A percentile compares a stretch with the other conserved stretches of the same genome.
Evolutionary conservation across 306 rosid genomes (phyloP).

Genomic region (Prunus persica): Prunus_persica_NCBIv2 NC_034009.1:27569001-27569500

Average conservation of each 20-base stretch:
- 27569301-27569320: background rate
- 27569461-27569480: no score
- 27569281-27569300: background rate
- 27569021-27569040: slow-evolving; percentile 5
- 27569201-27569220: background rate
- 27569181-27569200: background rate
- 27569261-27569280: background rate
- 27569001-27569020: slow-evolving; percentile 21
- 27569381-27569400: background rate
- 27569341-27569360: background rate
- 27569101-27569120: background rate
- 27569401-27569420: background rate
- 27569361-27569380: background rate
- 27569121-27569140: slow-evolving; percentile 8
- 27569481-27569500: no score
- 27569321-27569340: background rate
- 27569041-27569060: slow-evolving; percentile 15
- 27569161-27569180: slow-evolving; percentile 12
- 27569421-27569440: no score
- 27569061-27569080: background rate
- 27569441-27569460: no score
- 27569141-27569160: slow-evolving; percentile 6
- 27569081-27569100: background rate
- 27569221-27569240: background rate
- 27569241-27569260: background rate